Evolutionary conservation across 768 basidiomycete species (phyloP), one percentile per base, ranked within the genome.

Genomic region (Candolleomyces efflorescens): DNA sequence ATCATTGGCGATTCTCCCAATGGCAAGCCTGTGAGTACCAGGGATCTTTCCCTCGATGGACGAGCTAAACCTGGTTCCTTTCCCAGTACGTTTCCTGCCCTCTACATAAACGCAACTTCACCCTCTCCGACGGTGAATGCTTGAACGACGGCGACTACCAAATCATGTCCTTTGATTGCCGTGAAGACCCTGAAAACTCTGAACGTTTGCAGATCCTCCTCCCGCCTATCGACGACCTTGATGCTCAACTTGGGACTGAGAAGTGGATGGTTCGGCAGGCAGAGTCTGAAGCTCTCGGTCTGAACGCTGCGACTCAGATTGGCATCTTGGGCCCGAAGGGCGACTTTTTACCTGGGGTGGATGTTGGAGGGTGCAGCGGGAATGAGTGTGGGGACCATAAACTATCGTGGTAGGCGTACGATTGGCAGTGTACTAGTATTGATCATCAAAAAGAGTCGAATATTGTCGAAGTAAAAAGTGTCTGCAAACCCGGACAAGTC

Each of bases 81-180:
- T 22, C 48, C 26, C 68, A 69, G 62, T 72, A 73, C 44, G 67
- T 72, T 51, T 70, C 68, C 65, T 79, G 84, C 62, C 86, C 86
- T 1, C 73, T 87, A 49, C 86, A 87, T 70, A 89, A 87, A 68
- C 74, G 82, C 20, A 87, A 87, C 68, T 89, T 83, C 69, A 72
- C 75, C 12, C 73, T 89, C 22, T 70, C 72, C 3, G 73, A 72
- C 2, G 87, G 88, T 0, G 72, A 75, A 43, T 88, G 87, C 64
- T 62, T 85, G 26, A 86, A 81, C 60, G 85, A 88, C 63, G 62
- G 68, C 20, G 78, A 82, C 6, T 87, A 83, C 69, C 75, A 77
- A 52, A 82, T 89, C 55, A 71, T 86, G 56, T 68, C 84, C 0
- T 90, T 90, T 59, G 81, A 86, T 26, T 80, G 80, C 26, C 78